Evolutionary conservation across 768 basidiomycete genomes (phyloP), one percentile per base, ranked within the genome.

Genomic region (Phylloporus arenicola): DNA sequence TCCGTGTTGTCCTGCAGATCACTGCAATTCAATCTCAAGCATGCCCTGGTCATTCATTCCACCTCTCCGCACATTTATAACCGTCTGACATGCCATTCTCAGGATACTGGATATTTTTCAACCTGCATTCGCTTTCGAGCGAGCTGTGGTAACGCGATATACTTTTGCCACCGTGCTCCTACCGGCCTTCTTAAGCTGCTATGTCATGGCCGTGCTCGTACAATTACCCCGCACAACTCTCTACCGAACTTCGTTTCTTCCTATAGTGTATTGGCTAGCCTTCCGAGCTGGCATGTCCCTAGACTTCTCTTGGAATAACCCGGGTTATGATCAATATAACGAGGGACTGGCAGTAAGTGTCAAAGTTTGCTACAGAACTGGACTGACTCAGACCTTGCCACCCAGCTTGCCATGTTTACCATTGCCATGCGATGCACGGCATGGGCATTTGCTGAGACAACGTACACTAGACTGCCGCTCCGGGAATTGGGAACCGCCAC

Each of bases 161-260:
- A 24, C 72, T 72, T 57, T 57, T 60, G 31, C 48, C 22, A 68
- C 68, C 11, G 63, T 71, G 40, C 52, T 80, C 29, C 25, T 75
- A n/a, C 78, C 77, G 1, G 62, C 72, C 11, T 20, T 78, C 1
- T 48, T 76, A n/a, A 68, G 68, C 52, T 80, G 77, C 63, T 80
- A 78, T 68, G 64, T 57, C 9, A 76, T 77, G 47, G 81, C 81
- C 11, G 61, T 80, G 30, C 71, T 84, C 41, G 77, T 82, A 6
- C 68, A 79, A 34, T 60, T 75, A 16, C 76, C 77, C 0, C 63
- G 63, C 25, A 80, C 81, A 1, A 64, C 65, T 40, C 43, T 65
- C 4, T 61, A 75, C 50, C 75, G 80, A 41, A 50, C 73, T 27
- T 74, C 76, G 9, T 52, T 82, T 30, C 69, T 83, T 20, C 79